phyloP scores from a whole-genome alignment of 306 rosid genomes.

The Boehmeria nivea region DNA sequence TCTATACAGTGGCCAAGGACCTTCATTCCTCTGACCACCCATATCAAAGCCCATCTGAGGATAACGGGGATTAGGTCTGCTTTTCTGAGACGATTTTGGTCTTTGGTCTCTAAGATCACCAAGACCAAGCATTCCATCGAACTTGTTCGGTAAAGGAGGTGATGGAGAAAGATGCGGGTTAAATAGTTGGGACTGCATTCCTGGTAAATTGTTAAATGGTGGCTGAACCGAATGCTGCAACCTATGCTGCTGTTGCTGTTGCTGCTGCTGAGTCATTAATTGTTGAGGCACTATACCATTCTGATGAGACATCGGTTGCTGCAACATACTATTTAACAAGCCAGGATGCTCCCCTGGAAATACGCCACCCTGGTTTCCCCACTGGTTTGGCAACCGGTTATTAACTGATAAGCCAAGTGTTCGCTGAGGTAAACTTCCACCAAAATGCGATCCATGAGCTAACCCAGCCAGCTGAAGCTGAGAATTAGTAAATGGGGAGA shows the following conservation, averaged over 20 bases:
- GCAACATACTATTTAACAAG: constrained; percentile 40
- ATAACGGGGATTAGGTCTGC: constrained; percentile 53
- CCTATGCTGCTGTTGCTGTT: constrained; percentile 48
- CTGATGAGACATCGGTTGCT: constrained; percentile 49
- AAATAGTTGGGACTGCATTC: constrained; percentile 43
- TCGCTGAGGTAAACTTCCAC: constrained; percentile 50
- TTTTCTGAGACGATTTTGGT: constrained; percentile 48
- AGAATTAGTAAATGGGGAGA: constrained; percentile 40
- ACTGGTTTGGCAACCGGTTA: constrained; percentile 42
- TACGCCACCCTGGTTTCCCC: constrained; percentile 43
- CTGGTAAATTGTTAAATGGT: constrained; percentile 41
- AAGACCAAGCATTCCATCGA: constrained; percentile 71
- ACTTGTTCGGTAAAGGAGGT: constrained; percentile 56
- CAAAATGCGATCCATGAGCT: constrained; percentile 43
- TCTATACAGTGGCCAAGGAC: constrained; percentile 76
- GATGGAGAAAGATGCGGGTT: constrained; percentile 56
- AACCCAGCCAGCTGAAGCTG: constrained; percentile 46
- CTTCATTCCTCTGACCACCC: constrained; percentile 41
- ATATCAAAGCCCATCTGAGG: constrained; percentile 60
- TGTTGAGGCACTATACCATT: constrained; percentile 54
- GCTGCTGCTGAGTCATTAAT: constrained; percentile 48
- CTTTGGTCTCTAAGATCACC: constrained; percentile 80
- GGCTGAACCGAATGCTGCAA: constrained; percentile 49
- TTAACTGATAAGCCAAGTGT: constrained; percentile 32
- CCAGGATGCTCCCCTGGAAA: constrained; percentile 52